Evolutionary conservation across 495 filamentous ascomycete species (phyloP).

Genomic region (Collariella sp.): DNA sequence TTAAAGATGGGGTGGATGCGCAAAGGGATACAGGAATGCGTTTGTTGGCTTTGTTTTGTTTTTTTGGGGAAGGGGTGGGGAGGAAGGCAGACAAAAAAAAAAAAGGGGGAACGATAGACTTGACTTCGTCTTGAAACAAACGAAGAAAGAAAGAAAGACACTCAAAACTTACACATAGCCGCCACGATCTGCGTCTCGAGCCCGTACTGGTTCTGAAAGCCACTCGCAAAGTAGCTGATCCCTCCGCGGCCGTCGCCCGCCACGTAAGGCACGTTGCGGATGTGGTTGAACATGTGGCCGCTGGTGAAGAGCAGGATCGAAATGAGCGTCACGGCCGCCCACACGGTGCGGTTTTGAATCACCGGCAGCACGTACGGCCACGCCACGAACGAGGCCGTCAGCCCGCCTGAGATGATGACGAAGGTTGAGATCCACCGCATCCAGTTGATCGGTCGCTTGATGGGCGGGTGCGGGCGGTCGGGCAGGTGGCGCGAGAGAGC

Average conservation of each 20-base stretch:
- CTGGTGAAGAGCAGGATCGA: constrained; percentile 88
- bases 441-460: constrained; percentile 84
- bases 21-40: not conserved
- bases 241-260: constrained; percentile 77
- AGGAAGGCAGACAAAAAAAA: not conserved
- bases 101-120: not conserved
- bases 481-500: constrained; percentile 68
- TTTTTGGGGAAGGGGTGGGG: not conserved
- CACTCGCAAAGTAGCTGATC: constrained; percentile 82
- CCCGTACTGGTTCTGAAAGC: constrained; percentile 92
- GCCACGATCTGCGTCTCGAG: constrained; percentile 95
- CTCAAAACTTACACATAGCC: constrained; percentile 80
- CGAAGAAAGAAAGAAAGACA: not conserved
- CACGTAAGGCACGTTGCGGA: constrained; percentile 93
- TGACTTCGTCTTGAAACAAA: not conserved
- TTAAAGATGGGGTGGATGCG: not conserved
- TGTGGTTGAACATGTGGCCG: constrained; percentile 99
- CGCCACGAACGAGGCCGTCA: constrained; percentile 63
- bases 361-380: constrained; percentile 79
- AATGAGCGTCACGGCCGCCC: constrained; percentile 86
- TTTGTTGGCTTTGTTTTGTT: no score
- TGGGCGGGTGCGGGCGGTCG: constrained; percentile 59
- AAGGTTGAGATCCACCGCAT: constrained; percentile 58
- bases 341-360: constrained; percentile 82
- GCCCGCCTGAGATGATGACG: constrained; percentile 55